Evolutionary conservation across 805 yeast genomes (phyloP).

Genomic region (Candida jianshihensis): DNA sequence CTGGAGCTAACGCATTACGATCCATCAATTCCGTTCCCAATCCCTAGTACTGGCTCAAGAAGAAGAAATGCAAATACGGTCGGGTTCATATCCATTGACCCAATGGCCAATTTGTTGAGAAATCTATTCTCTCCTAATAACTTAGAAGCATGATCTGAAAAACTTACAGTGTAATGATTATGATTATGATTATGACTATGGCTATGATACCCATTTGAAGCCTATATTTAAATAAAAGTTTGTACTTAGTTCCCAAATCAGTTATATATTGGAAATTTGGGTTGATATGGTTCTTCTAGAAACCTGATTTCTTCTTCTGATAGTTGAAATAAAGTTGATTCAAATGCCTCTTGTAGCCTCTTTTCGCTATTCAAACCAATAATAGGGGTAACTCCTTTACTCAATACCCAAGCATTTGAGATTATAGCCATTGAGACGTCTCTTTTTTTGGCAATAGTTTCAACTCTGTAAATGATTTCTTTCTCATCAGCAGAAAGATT

Average conservation of each 20-base stretch:
- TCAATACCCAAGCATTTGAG: slow-evolving; percentile 42
- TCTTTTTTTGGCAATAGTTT: slow-evolving; percentile 38
- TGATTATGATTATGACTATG: background rate
- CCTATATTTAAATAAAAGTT: background rate
- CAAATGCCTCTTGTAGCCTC: background rate
- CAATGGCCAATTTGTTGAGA: too few relatives aligned
- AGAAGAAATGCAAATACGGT: background rate
- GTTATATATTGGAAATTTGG: background rate
- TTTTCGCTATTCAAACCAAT: background rate
- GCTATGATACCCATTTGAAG: background rate
- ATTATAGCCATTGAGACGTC: slow-evolving; percentile 45
- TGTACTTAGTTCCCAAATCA: too few relatives aligned
- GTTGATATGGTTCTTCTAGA: background rate
- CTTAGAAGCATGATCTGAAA: too few relatives aligned
- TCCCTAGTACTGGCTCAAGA: background rate
- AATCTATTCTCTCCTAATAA: too few relatives aligned
- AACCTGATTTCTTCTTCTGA: background rate
- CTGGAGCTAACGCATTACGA: slow-evolving; percentile 10
- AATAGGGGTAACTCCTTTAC: slow-evolving; percentile 26
- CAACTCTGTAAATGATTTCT: slow-evolving; percentile 40
- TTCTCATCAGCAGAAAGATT: slow-evolving; percentile 15
- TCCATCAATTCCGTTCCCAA: slow-evolving; percentile 15
- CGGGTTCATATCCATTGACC: too few relatives aligned
- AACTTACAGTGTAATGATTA: too few relatives aligned
- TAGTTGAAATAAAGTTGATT: background rate